These are phyloP conservation scores for Claviceps sp. DNA, from an alignment of 2,329 filamentous ascomycete genomes.

Conservation along the genomic window DNA sequence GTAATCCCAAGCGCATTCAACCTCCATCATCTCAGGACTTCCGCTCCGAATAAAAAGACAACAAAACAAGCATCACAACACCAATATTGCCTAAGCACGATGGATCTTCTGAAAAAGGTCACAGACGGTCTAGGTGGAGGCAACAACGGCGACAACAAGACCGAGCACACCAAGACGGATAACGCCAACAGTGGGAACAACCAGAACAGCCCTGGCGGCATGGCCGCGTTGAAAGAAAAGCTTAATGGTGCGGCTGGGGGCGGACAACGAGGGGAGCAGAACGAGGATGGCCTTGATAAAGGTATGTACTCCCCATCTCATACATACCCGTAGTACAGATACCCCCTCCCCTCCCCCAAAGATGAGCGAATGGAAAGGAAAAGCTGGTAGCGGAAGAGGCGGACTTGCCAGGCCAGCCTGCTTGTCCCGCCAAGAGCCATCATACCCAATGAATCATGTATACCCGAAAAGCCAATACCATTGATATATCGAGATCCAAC, in stretches of 20 bases:
- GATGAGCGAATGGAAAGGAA: background rate
- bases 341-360: too few relatives aligned
- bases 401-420: too few relatives aligned
- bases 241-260: conserved; percentile 60
- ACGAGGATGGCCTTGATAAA: conserved; percentile 74
- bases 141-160: background rate
- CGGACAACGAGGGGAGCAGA: conserved; percentile 62
- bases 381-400: background rate
- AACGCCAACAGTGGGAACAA: background rate
- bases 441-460: too few relatives aligned
- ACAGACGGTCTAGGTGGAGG: background rate
- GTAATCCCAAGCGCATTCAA: background rate
- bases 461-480: background rate
- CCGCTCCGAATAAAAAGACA: background rate
- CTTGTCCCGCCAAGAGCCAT: too few relatives aligned
- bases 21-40: background rate
- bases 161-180: background rate
- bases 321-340: background rate
- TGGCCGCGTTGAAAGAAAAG: conserved; percentile 56
- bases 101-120: background rate
- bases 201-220: conserved; percentile 20
- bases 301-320: conserved; percentile 29
- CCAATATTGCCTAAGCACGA: background rate
- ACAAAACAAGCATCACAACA: background rate
- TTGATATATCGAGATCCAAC: background rate